A percentile compares a stretch with the other conserved stretches of the same genome.
phyloP scores from a whole-genome alignment of 2,329 filamentous ascomycete species.

The Coniochaeta hoffmannii region DNA sequence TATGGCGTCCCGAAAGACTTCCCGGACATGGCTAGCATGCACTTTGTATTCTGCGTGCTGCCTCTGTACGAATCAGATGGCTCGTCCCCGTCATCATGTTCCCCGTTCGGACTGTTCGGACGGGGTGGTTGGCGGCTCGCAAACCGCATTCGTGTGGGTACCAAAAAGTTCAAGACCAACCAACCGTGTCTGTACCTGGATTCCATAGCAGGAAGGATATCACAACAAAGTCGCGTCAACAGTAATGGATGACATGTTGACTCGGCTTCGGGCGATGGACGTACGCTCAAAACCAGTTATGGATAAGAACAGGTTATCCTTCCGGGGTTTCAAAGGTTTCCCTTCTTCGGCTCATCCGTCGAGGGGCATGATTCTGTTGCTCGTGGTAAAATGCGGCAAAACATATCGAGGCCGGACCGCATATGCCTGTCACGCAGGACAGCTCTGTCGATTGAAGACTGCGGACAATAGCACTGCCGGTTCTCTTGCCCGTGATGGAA shows the following conservation, averaged over 20 bases:
- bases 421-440: not conserved
- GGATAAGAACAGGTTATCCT: not conserved
- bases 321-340: constrained; percentile 2
- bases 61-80: not conserved
- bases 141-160: not conserved
- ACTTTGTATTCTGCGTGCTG: too few relatives aligned
- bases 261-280: not conserved
- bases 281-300: not conserved
- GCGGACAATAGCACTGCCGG: too few relatives aligned
- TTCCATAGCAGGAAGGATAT: not conserved
- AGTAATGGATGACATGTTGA: not conserved
- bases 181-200: not conserved
- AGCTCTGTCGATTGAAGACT: not conserved
- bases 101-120: not conserved
- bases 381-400: constrained; percentile 15
- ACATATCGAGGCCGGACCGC: not conserved
- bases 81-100: not conserved
- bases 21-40: not conserved
- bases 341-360: constrained; percentile 5
- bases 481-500: too few relatives aligned
- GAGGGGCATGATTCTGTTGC: constrained; percentile 8
- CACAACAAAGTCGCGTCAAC: not conserved
- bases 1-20: not conserved
- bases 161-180: not conserved
- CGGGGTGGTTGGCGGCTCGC: not conserved